phyloP scores from a whole-genome alignment of 768 basidiomycete genomes.

The Macrolepiota dolichaula region DNA sequence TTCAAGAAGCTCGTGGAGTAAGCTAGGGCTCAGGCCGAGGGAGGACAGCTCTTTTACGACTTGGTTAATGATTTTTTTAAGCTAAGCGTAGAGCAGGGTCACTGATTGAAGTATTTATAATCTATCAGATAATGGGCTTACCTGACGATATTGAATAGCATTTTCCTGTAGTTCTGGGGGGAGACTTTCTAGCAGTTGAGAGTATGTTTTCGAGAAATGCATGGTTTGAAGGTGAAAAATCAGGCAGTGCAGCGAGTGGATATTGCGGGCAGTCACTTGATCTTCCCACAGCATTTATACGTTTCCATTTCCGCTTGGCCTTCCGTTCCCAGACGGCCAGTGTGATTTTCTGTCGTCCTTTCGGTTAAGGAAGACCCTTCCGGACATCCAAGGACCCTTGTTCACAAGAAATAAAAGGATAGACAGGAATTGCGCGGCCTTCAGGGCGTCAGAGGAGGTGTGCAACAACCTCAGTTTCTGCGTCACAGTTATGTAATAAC shows the following conservation, averaged over 20 bases:
- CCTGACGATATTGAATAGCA: conserved; percentile 84
- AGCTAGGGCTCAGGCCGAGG: conserved; percentile 55
- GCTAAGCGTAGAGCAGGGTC: conserved; percentile 35
- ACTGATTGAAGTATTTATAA: neutral
- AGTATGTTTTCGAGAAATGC: conserved; percentile 75
- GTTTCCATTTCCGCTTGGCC: too few species aligned
- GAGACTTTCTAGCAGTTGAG: conserved; percentile 57
- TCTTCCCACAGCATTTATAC: neutral
- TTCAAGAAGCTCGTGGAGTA: conserved; percentile 42
- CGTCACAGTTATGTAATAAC: too few species aligned
- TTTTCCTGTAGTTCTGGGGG: conserved; percentile 76
- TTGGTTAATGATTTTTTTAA: conserved; percentile 88
- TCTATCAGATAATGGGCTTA: conserved; percentile 20
- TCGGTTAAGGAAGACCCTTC: too few species aligned
- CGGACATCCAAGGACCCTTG: too few species aligned
- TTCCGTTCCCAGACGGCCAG: too few species aligned
- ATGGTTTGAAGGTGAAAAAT: conserved; percentile 31
- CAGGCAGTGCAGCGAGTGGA: neutral
- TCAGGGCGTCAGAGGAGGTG: too few species aligned
- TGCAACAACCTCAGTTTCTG: too few species aligned
- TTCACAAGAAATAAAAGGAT: too few species aligned
- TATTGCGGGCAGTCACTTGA: neutral
- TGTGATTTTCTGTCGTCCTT: too few species aligned
- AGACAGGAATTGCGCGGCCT: too few species aligned
- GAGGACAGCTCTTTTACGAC: conserved; percentile 74